phyloP scores from a whole-genome alignment of 345 rosid genomes.

The Abelmoschus esculentus region DNA sequence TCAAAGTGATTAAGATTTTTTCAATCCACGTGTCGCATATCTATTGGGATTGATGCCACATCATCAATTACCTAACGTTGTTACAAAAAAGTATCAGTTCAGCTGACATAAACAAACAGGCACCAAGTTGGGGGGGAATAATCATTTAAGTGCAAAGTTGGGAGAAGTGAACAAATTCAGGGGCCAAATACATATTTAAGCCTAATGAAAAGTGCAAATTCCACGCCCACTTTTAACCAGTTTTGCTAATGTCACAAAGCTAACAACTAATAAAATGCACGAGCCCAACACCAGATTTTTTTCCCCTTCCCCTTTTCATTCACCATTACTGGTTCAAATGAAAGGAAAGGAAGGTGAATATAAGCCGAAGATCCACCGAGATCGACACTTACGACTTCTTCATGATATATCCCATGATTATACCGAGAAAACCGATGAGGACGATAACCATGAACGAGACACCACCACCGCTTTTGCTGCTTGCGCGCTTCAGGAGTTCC shows the following conservation, averaged over 20 bases:
- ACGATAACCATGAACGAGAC: constrained; percentile 44
- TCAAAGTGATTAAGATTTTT: no score
- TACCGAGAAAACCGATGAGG: constrained; percentile 48
- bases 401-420: constrained; percentile 61
- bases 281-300: no score
- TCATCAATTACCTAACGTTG: no score
- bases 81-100: no score
- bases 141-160: no score
- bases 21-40: no score
- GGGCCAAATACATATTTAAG: no score
- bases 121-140: no score
- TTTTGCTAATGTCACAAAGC: background rate
- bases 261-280: no score
- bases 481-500: constrained; percentile 47
- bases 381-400: constrained; percentile 26
- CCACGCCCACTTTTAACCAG: constrained; percentile 18
- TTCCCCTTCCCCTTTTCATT: constrained; percentile 25
- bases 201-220: constrained; percentile 13
- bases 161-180: no score
- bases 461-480: constrained; percentile 39
- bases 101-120: no score
- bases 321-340: constrained; percentile 19
- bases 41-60: no score
- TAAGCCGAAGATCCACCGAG: background rate
- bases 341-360: background rate